Evolutionary conservation across 2,329 filamentous ascomycete genomes (phyloP), one percentile per base, ranked within the genome.

Genomic region (Colletotrichum navitas): DNA sequence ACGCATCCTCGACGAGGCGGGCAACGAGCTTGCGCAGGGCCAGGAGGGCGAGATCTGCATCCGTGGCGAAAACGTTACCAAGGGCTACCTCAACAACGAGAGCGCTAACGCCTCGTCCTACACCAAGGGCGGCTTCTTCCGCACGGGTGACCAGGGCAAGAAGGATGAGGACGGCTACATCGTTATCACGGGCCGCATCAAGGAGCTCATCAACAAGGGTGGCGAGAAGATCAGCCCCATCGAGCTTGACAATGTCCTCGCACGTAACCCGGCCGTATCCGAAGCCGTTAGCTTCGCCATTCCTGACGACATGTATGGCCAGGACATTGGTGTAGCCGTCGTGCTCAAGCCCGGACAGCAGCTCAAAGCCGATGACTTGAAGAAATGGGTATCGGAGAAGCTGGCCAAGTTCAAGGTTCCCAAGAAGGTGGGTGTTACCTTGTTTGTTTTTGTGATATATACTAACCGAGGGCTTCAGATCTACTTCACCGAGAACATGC

Each of bases 221-320:
- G 94, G 94, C 71, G 94, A 97, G 84, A 96, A 96, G 85, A 96
- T 97, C 79, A 93, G 90, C 75, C 94, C 94, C 1, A 95, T 96
- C 66, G 94, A 97, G 83, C 86, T 97, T 43, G 94, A 97, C 84
- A 97, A 97, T 75, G 89, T 93, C 16, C 84, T 97, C 36, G 87
- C 91, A n/a, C 87, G 92, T 68, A 89, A 95, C 78, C 89, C 92
- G 12, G 88, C 90, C 45, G 88, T 96, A 1, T 86, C 88, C 2
- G 94, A 97, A 81, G 94, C 92, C 5, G 94, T 96, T 49, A 93
- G 91, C 81, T 97, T 97, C 78, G 93, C 93, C 6, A 89, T 96
- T 14, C 91, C 92, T 0, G 93, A 95, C 76, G 92, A 95, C 74
- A 86, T 95, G 80, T 95, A 94, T 78, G 93, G 93, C 2, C 93